Conservation (phyloP, 129 eudicot genomes). For the Rutidosis leptorrhynchoides region DNA sequence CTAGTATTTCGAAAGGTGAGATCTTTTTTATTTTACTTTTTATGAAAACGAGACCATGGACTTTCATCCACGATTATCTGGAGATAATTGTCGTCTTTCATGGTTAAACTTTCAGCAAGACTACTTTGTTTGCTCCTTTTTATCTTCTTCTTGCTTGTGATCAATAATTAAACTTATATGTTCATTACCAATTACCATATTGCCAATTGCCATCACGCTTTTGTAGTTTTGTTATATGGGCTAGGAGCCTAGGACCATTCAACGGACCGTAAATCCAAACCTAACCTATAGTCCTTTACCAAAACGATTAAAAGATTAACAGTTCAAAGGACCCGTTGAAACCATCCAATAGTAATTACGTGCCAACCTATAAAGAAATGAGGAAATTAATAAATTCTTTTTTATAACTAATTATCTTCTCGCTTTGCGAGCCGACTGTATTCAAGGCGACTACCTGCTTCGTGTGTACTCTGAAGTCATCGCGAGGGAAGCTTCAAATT, state of each 20-base stretch:
- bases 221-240: not conserved
- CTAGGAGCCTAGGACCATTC: not conserved
- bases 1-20: slow-evolving; percentile 20
- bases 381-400: too few relatives aligned
- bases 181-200: not conserved
- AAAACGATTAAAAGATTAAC: too few relatives aligned
- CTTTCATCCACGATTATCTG: slow-evolving; percentile 12
- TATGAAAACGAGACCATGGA: not conserved
- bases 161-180: too few relatives aligned
- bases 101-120: not conserved
- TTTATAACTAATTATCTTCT: too few relatives aligned
- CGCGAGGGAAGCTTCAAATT: too few relatives aligned
- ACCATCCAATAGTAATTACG: too few relatives aligned
- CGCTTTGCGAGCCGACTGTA: too few relatives aligned
- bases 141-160: not conserved
- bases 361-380: too few relatives aligned
- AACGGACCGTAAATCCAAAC: not conserved
- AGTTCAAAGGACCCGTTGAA: too few relatives aligned
- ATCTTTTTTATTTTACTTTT: not conserved
- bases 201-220: not conserved
- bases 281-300: too few relatives aligned
- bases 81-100: slow-evolving; percentile 12
- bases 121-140: slow-evolving; percentile 4
- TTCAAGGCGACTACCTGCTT: too few relatives aligned
- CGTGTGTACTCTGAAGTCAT: too few relatives aligned